Evolutionary conservation across 306 rosid species (phyloP).

Genomic region (Begonia peltatifolia): DNA sequence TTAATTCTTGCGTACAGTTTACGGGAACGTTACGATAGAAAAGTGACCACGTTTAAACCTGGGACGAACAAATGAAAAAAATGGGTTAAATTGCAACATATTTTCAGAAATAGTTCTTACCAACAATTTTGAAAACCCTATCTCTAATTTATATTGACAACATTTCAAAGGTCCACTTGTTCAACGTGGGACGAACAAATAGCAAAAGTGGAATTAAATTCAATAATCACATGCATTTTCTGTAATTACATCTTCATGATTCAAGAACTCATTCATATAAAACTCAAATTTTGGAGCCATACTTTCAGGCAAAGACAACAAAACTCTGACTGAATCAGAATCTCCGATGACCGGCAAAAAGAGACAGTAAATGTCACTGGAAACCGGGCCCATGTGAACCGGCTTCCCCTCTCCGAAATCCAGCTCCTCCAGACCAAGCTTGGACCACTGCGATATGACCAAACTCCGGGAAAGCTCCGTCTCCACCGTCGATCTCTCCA

Average conservation of each 20-base stretch:
- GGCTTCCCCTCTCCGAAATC: constrained; percentile 77
- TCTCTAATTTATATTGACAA: no score
- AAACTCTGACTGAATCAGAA: constrained; percentile 38
- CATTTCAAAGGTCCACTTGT: no score
- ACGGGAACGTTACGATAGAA: no score
- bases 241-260: constrained; percentile 4
- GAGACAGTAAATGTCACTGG: constrained; percentile 68
- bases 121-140: no score
- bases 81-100: no score
- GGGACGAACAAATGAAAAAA: no score
- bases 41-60: no score
- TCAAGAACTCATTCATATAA: constrained; percentile 27
- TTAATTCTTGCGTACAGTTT: no score
- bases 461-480: constrained; percentile 46
- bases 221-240: constrained; percentile 12
- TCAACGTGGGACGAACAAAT: no score
- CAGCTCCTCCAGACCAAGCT: constrained; percentile 61
- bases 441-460: constrained; percentile 84
- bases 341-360: constrained; percentile 60
- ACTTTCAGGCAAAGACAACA: constrained; percentile 55
- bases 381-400: constrained; percentile 54
- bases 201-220: no score
- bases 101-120: no score
- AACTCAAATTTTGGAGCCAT: constrained; percentile 30
- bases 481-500: constrained; percentile 27